Evolutionary conservation across 345 rosid genomes (phyloP).

Genomic region (Clausena lansium): DNA sequence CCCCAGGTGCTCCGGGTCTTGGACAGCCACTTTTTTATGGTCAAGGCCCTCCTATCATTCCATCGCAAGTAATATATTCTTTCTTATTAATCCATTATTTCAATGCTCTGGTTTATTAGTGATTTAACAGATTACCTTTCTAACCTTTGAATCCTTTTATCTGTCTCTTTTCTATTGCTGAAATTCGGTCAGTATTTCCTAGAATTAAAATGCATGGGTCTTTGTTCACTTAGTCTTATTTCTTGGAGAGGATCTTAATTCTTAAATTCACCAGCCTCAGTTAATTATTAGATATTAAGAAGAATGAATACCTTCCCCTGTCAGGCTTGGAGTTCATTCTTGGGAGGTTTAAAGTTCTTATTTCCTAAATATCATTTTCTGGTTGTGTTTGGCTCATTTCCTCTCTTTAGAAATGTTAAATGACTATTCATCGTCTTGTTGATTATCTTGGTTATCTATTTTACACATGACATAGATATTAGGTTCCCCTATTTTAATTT

Average conservation of each 20-base stretch:
- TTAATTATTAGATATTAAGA: neutral
- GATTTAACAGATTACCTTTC: neutral
- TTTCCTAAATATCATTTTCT: neutral
- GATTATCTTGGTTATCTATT: neutral
- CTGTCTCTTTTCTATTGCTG: neutral
- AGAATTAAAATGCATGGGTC: neutral
- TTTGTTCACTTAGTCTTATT: neutral
- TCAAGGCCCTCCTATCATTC: slow-evolving; percentile 80
- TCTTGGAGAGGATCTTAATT: slow-evolving; percentile 3
- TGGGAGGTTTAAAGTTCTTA: neutral
- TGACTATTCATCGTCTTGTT: neutral
- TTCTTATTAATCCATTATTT: neutral
- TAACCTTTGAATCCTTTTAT: neutral
- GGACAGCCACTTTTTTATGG: slow-evolving; percentile 88
- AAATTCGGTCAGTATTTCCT: neutral
- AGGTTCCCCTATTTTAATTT: neutral
- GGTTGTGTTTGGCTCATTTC: neutral
- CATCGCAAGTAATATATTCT: slow-evolving; percentile 56
- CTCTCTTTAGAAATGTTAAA: neutral
- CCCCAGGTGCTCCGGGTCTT: slow-evolving; percentile 71
- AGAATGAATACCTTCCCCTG: neutral
- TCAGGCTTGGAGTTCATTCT: neutral
- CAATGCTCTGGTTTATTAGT: neutral
- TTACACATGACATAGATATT: neutral
- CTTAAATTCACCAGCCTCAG: neutral